Percentiles rank a stretch among this genome's conserved stretches.
Conservation (phyloP, 257 asterid species). For the Solanum sitiens region DNA sequence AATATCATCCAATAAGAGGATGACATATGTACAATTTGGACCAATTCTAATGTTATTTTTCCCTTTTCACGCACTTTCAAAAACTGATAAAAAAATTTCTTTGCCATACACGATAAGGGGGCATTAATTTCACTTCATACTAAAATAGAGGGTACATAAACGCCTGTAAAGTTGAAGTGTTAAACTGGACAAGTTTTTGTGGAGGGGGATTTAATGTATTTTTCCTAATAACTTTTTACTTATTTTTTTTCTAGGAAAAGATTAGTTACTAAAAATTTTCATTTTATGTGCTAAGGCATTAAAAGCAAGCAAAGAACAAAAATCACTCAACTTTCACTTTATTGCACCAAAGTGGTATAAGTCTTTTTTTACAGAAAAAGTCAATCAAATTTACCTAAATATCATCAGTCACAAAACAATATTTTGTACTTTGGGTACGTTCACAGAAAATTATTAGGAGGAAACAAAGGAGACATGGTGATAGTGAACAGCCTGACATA, state of each 20-base stretch:
- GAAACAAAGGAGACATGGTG: background rate
- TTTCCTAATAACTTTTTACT: background rate
- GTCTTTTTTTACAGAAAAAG: background rate
- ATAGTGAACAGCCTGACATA: background rate
- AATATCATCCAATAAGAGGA: background rate
- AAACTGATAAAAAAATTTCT: too few species aligned
- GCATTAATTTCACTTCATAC: background rate
- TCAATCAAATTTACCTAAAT: background rate
- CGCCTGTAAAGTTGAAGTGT: background rate
- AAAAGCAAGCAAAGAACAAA: background rate
- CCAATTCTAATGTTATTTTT: background rate
- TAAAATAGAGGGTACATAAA: background rate
- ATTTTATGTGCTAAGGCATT: background rate
- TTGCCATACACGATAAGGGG: background rate
- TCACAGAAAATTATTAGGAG: background rate
- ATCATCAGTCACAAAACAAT: background rate
- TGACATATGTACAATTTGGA: background rate
- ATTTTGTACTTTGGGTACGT: background rate
- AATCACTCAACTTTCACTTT: background rate
- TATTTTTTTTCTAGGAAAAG: background rate
- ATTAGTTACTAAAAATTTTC: background rate
- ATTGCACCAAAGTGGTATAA: background rate
- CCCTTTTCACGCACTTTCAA: background rate
- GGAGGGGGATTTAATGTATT: background rate
- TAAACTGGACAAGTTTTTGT: background rate